Evolutionary conservation across 2,329 filamentous ascomycete species (phyloP).

Genomic region (Emmonsiellopsis sp.): DNA sequence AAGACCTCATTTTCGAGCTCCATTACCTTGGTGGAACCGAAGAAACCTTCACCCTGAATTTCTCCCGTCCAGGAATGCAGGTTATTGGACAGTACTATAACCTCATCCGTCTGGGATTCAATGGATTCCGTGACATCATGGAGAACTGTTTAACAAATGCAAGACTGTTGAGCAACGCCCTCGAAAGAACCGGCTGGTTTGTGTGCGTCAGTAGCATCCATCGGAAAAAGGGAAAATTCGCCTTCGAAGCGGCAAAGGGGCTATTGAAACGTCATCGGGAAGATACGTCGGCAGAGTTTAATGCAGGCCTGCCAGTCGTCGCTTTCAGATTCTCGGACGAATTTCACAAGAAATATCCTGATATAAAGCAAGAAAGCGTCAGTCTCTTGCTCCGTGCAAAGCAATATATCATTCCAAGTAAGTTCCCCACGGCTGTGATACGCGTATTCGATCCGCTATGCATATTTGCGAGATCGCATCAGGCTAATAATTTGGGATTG

Average conservation of each 20-base stretch:
- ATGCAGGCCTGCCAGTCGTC: constrained; percentile 59
- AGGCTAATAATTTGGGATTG: neutral
- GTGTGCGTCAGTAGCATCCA: constrained; percentile 58
- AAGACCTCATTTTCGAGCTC: constrained; percentile 61
- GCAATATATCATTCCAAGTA: constrained; percentile 62
- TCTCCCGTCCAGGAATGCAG: constrained; percentile 61
- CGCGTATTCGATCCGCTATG: neutral
- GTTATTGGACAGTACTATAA: constrained; percentile 67
- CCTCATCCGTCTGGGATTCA: constrained; percentile 59
- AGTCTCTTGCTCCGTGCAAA: constrained; percentile 55
- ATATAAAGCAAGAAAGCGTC: constrained; percentile 56
- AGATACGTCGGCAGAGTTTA: constrained; percentile 52
- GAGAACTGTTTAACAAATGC: constrained; percentile 60
- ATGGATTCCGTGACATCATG: constrained; percentile 54
- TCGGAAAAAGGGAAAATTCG: constrained; percentile 42
- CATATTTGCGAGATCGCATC: neutral
- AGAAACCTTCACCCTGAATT: constrained; percentile 63
- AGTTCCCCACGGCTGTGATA: constrained; percentile 12
- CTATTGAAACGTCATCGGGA: constrained; percentile 33
- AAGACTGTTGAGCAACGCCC: constrained; percentile 51
- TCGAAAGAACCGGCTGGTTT: constrained; percentile 61
- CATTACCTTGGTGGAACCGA: constrained; percentile 65
- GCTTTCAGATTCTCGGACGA: constrained; percentile 55
- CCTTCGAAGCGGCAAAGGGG: constrained; percentile 34
- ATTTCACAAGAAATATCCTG: constrained; percentile 52